phyloP scores from a whole-genome alignment of 331 rosid species.

The Dryas integrifolia region DNA sequence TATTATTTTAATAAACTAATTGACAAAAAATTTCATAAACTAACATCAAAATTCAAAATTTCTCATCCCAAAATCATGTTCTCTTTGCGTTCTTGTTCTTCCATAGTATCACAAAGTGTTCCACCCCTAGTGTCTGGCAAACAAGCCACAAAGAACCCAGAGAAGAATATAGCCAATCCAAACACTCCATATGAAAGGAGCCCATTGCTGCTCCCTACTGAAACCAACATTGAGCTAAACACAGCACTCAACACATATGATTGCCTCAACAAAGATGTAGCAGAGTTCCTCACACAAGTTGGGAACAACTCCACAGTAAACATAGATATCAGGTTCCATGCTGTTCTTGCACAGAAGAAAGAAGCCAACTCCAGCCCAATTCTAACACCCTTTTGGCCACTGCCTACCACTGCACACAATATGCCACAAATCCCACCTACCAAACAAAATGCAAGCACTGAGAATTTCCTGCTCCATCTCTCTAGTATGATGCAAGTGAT shows the following conservation, averaged over 20 bases:
- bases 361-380: slow-evolving; percentile 28
- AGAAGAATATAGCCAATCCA: slow-evolving; percentile 28
- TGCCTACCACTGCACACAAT: slow-evolving; percentile 22
- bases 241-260: slow-evolving; percentile 28
- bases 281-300: slow-evolving; percentile 43
- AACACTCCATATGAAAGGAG: slow-evolving; percentile 37
- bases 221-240: slow-evolving; percentile 30
- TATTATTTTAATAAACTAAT: not conserved
- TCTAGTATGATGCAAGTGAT: slow-evolving; percentile 30
- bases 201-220: slow-evolving; percentile 31
- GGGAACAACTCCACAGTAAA: slow-evolving; percentile 40
- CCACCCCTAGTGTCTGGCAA: slow-evolving; percentile 36
- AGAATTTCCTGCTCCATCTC: slow-evolving; percentile 26
- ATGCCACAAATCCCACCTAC: slow-evolving; percentile 32
- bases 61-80: slow-evolving; percentile 8
- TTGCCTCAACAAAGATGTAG: slow-evolving; percentile 36
- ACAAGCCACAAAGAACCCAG: slow-evolving; percentile 21
- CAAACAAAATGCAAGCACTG: slow-evolving; percentile 21
- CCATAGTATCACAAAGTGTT: slow-evolving; percentile 39
- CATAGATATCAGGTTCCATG: slow-evolving; percentile 28
- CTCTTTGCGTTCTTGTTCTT: slow-evolving; percentile 36
- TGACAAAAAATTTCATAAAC: not conserved
- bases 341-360: slow-evolving; percentile 27
- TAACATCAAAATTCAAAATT: not conserved
- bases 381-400: not conserved